Percentiles rank a stretch among this genome's conserved stretches.
These are phyloP conservation scores for Triglochin maritima DNA, from an alignment of 106 monocot species.

Conservation along the genomic window DNA sequence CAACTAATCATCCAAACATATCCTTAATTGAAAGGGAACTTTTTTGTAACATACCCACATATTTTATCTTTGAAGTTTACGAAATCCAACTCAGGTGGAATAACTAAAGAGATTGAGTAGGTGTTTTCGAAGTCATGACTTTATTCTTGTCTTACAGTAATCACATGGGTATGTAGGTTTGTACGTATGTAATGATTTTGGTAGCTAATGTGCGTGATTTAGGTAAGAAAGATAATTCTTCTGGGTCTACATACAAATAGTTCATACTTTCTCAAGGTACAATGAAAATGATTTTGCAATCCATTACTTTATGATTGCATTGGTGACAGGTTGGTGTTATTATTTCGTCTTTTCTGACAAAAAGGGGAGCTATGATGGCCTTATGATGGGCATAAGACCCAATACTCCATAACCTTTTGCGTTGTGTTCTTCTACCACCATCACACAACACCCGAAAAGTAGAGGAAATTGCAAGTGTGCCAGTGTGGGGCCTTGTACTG, in stretches of 20 bases:
- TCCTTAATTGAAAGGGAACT: no score
- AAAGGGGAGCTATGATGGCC: conserved; percentile 1
- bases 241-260: not conserved
- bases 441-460: no score
- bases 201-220: no score
- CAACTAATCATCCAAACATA: no score
- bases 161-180: no score
- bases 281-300: not conserved
- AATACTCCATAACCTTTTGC: not conserved
- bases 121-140: no score
- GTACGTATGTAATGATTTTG: no score
- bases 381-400: conserved; percentile 2
- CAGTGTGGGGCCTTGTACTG: not conserved
- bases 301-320: conserved; percentile 2
- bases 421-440: not conserved
- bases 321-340: not conserved
- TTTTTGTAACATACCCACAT: no score
- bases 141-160: no score
- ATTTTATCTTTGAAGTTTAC: no score
- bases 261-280: not conserved
- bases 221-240: not conserved
- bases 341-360: conserved; percentile 1
- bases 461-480: not conserved
- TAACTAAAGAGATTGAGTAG: no score
- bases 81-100: no score